Evolutionary conservation across 202 grass and related monocot genomes (phyloP).

Genomic region (Sporobolus alterniflorus): DNA sequence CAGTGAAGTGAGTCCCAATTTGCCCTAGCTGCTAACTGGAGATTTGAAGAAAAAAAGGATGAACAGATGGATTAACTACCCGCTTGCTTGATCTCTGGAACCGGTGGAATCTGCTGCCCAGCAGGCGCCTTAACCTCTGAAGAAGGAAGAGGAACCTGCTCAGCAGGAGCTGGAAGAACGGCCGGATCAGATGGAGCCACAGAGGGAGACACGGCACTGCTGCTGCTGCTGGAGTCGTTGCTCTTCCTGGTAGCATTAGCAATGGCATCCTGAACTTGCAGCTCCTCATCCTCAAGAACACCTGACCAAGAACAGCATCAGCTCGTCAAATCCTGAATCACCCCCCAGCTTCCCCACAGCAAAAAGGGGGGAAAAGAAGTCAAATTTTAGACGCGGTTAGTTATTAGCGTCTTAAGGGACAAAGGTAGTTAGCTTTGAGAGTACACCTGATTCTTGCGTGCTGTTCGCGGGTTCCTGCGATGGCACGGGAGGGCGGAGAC

Average conservation of each 20-base stretch:
- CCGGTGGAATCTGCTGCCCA: conserved; percentile 24
- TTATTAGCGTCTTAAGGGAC: neutral
- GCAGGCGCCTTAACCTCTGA: neutral
- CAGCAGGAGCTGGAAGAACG: neutral
- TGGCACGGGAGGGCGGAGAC: conserved; percentile 35
- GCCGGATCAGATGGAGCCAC: conserved; percentile 45
- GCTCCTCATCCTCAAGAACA: conserved; percentile 42
- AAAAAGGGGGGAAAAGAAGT: no score
- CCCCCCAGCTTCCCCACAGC: neutral
- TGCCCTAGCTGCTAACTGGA: neutral
- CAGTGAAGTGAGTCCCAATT: neutral
- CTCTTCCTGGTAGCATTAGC: neutral
- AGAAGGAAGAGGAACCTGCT: conserved; percentile 18
- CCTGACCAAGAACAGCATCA: conserved; percentile 7
- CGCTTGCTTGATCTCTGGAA: conserved; percentile 38
- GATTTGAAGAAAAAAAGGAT: neutral
- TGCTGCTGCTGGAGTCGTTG: neutral
- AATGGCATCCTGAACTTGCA: conserved; percentile 21
- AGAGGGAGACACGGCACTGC: neutral
- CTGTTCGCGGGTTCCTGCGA: conserved; percentile 33
- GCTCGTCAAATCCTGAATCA: conserved; percentile 14
- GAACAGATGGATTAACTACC: conserved; percentile 17
- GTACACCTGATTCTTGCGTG: conserved; percentile 44
- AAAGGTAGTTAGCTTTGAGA: neutral
- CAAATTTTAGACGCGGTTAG: neutral